A percentile compares a stretch with the other conserved stretches of the same genome.
Conservation (phyloP, 2,329 filamentous ascomycete species). For the Acephala macrosclerotiorum region DNA sequence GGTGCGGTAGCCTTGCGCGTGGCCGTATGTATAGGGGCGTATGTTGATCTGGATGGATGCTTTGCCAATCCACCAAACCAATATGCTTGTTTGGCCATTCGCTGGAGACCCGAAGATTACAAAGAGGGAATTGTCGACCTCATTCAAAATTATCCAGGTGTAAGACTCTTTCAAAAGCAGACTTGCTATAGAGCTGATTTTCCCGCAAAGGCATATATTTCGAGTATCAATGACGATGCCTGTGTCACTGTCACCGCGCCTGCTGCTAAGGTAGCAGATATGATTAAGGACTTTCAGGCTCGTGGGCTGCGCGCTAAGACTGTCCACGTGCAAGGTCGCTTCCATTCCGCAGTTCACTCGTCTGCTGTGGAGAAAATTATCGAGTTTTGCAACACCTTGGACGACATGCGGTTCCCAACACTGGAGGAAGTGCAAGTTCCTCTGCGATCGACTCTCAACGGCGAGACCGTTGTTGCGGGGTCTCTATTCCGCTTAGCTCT, state of each 20-base stretch:
- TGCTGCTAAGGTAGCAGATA: background rate
- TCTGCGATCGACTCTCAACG: conserved; percentile 15
- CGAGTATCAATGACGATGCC: conserved; percentile 17
- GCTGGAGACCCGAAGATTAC: conserved; percentile 22
- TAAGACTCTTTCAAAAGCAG: background rate
- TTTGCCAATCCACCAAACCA: conserved; percentile 11
- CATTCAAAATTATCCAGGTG: background rate
- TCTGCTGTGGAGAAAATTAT: conserved; percentile 8
- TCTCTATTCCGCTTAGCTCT: conserved; percentile 17
- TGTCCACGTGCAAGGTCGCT: conserved; percentile 11
- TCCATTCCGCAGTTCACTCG: conserved; percentile 11
- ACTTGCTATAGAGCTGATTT: background rate
- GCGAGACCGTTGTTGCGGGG: conserved; percentile 7
- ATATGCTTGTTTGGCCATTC: conserved; percentile 21
- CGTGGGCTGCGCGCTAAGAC: background rate
- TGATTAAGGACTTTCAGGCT: background rate
- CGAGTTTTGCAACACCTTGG: background rate
- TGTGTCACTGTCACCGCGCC: conserved; percentile 23
- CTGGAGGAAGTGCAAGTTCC: background rate
- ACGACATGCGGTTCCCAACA: conserved; percentile 8
- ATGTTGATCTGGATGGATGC: conserved; percentile 30
- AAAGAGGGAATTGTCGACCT: conserved; percentile 8
- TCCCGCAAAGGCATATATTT: conserved; percentile 25
- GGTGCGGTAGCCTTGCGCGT: conserved; percentile 24
- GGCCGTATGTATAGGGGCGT: conserved; percentile 33